Evolutionary conservation across 1,139 yeast genomes (phyloP), one percentile per base, ranked within the genome.

Genomic region (Diutina catenulata): DNA sequence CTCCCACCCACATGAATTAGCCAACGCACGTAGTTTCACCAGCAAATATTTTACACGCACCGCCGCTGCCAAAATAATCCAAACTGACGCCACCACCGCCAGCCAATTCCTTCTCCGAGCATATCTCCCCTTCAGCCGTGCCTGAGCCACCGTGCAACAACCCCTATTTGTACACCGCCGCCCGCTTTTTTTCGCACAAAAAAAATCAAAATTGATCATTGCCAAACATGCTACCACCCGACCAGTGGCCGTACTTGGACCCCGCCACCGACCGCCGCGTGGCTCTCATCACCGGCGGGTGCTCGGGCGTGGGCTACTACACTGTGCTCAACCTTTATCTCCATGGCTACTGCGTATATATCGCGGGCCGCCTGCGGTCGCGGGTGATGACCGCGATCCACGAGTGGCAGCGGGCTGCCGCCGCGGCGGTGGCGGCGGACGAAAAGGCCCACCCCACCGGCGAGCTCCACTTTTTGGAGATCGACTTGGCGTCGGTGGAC

Each of bases 221-320:
- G n/a, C n/a, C n/a, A n/a, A n/a, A n/a, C n/a, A n/a, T n/a, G n/a
- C n/a, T n/a, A n/a, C n/a, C 14, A 4, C 35, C 35, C 13, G 35
- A 31, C 15, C 20, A 18, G 19, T 31, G 35, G 35, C 35, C 35
- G 3, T 69, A 63, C 46, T 48, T 54, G 28, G 53, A 68, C 41
- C 73, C 74, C 1, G 38, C 42, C 5, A 42, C 32, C 8, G 70
- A 68, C 16, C 62, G 81, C 20, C 62, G 74, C 41, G 78, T 80
- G 3, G 87, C 80, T 0, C 56, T 83, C 5, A 75, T 84, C 24
- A 80, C 93, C 0, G 94, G 94, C 1, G 94, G 87, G 5, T 81
- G 79, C 49, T 68, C 80, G 36, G 94, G 94, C 0, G 68, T 82
- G 18, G 95, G 95, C 4, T 82, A 76, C 65, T 80, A 63, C 52